Percentiles rank a stretch among this genome's conserved stretches.
Conservation (phyloP, 164 flowering plant species). For the Warburgia ugandensis region DNA sequence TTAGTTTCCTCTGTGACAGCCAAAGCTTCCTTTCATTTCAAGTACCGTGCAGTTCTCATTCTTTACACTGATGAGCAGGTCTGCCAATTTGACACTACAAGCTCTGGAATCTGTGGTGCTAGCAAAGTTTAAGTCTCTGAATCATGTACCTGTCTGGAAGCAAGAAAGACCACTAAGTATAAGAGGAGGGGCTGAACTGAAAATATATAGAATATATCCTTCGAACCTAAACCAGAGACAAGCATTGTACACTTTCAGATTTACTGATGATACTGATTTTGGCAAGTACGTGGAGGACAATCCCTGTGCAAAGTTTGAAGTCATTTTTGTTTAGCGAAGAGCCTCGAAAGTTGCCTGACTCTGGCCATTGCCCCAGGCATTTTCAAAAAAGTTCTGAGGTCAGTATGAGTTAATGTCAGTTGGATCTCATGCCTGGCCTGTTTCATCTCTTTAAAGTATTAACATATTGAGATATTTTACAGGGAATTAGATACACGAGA, state of each 20-base stretch:
- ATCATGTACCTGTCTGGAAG: constrained; percentile 84
- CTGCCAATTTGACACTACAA: constrained; percentile 47
- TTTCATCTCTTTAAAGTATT: too few species aligned
- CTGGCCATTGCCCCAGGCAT: too few species aligned
- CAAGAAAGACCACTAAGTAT: constrained; percentile 73
- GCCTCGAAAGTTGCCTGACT: neutral
- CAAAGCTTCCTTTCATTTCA: too few species aligned
- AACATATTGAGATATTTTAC: too few species aligned
- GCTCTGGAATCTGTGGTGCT: constrained; percentile 65
- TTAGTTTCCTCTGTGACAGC: too few species aligned
- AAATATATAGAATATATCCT: constrained; percentile 75
- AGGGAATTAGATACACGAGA: too few species aligned
- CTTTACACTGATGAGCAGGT: too few species aligned
- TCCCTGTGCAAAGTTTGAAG: constrained; percentile 90
- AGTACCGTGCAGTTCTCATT: too few species aligned
- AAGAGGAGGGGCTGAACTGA: constrained; percentile 57
- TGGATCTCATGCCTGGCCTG: too few species aligned
- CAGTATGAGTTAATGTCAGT: constrained; percentile 96
- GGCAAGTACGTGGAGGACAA: constrained; percentile 46
- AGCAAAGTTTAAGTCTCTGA: constrained; percentile 51
- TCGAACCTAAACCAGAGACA: constrained; percentile 84
- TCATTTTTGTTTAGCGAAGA: constrained; percentile 50
- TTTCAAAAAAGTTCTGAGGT: constrained; percentile 77
- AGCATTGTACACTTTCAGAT: constrained; percentile 72
- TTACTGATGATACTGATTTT: constrained; percentile 43